Conservation (phyloP, 768 basidiomycete species). For the Mycena filopes region DNA sequence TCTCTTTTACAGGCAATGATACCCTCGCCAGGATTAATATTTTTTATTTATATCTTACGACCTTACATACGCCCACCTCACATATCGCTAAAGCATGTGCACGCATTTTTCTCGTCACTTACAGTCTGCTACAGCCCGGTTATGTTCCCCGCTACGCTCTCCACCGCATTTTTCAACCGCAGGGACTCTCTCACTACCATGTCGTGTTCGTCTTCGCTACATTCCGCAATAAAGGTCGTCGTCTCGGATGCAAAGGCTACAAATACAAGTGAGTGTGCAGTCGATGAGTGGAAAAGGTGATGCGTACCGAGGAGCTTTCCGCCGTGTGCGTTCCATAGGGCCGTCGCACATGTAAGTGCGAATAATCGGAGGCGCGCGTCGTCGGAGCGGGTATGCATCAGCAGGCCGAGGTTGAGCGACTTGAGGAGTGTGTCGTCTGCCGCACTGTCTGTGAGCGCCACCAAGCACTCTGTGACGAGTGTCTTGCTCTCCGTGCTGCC, state of each 20-base stretch:
- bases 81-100: slow-evolving; percentile 18
- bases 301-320: slow-evolving; percentile 74
- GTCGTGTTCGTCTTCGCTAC: slow-evolving; percentile 89
- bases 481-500: slow-evolving; percentile 49
- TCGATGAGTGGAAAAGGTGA: not conserved
- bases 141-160: slow-evolving; percentile 76
- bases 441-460: slow-evolving; percentile 62
- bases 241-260: slow-evolving; percentile 84
- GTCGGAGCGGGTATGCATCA: slow-evolving; percentile 92
- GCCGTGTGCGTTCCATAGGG: slow-evolving; percentile 83
- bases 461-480: slow-evolving; percentile 62
- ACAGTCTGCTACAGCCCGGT: slow-evolving; percentile 49
- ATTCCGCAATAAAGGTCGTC: slow-evolving; percentile 87
- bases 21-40: slow-evolving; percentile 32
- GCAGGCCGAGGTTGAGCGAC: slow-evolving; percentile 79
- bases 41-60: slow-evolving; percentile 31
- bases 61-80: slow-evolving; percentile 23
- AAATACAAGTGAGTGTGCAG: not conserved
- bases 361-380: slow-evolving; percentile 73
- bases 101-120: slow-evolving; percentile 11
- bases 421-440: slow-evolving; percentile 77
- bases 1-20: slow-evolving; percentile 5
- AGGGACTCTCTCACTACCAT: slow-evolving; percentile 78
- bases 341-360: slow-evolving; percentile 73
- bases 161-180: slow-evolving; percentile 75